phyloP scores from a whole-genome alignment of 495 filamentous ascomycete species.

The Neurospora africana region DNA sequence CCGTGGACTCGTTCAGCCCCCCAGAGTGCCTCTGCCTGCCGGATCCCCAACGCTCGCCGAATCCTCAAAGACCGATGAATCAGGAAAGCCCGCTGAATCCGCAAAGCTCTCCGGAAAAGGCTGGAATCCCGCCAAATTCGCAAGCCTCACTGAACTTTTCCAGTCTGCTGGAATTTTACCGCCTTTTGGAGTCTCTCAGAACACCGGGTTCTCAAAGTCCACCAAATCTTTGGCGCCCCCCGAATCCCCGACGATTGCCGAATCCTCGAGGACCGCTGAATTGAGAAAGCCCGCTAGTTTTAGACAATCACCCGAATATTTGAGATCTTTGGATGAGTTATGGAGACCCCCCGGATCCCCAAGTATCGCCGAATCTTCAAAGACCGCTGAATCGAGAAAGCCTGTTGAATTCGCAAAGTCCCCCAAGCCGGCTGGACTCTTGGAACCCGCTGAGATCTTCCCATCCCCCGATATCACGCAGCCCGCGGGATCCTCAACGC shows the following conservation, averaged over 20 bases:
- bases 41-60: background rate
- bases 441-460: background rate
- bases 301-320: background rate
- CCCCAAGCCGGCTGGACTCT: background rate
- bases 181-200: background rate
- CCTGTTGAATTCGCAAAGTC: background rate
- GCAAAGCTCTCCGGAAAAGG: background rate
- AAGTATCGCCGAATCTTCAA: background rate
- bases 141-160: background rate
- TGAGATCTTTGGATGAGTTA: background rate
- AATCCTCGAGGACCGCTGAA: background rate
- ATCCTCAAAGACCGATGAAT: background rate
- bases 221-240: too few species aligned
- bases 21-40: background rate
- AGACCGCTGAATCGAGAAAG: background rate
- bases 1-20: background rate
- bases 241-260: background rate
- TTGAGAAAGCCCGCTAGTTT: background rate
- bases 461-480: background rate
- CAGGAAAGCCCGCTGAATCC: background rate
- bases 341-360: background rate
- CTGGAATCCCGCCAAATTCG: too few species aligned
- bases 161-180: background rate
- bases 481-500: background rate
- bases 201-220: background rate